Evolutionary conservation across 495 filamentous ascomycete genomes (phyloP), one percentile per base, ranked within the genome.

Genomic region (Aspergillus incahuasiensis): DNA sequence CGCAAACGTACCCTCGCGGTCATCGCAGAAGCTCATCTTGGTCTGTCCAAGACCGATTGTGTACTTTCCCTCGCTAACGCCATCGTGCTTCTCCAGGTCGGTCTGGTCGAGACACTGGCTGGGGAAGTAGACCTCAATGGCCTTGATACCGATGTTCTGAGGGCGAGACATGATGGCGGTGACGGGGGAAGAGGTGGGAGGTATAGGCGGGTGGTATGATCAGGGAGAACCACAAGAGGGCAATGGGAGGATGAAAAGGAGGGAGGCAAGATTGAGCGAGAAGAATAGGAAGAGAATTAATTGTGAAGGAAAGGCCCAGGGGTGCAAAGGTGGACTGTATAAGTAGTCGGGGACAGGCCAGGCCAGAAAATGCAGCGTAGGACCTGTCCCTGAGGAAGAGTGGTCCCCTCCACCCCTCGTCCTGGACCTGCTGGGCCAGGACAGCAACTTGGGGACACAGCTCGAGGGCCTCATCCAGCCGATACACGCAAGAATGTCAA

Each of bases 21-120:
- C 94, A 80, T 98, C 94, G 71, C 95, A 97, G 81, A 98, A 98
- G 82, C 88, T 92, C 94, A 98, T 98, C 78, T 94, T 96, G 61
- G 92, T 97, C 85, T 97, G 94, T 63, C 94, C 94, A 48, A 98
- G 88, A 79, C 94, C 94, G 76, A 98, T 98, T 61, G 94, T 98
- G 82, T 98, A 98, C 74, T 98, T 98, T 59, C 94, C 94, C 46
- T 83, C 70, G 65, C 84, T 85, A 61, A 96, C 95, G 72, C 92
- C 94, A 86, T 98, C 94, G 80, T 96, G 92, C 80, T 96, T 95
- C 75, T 98, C 94, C 54, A 98, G 83, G 67, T 97, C 92, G 51
- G 82, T 66, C 81, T 98, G 94, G 73, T 97, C 91, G 63, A 98
- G 92, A 73, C 94, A 98, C 94, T 96, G 94, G 71, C 82, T 89